phyloP scores from a whole-genome alignment of 192 early-diverging fungal genomes.

The Mortierella alpina region DNA sequence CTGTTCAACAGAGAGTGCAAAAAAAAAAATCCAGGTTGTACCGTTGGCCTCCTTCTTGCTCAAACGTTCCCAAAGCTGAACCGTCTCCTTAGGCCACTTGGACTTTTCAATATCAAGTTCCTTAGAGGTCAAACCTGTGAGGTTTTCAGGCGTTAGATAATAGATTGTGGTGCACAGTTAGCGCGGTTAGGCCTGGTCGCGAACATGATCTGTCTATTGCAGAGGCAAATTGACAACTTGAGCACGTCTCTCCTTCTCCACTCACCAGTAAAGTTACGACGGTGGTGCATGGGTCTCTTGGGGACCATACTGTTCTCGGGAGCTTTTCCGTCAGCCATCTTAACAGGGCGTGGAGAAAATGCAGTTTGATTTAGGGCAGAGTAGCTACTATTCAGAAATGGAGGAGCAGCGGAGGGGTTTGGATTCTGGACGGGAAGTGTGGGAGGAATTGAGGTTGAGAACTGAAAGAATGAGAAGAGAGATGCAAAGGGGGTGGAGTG shows the following conservation, averaged over 20 bases:
- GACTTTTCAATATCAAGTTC: conserved; percentile 48
- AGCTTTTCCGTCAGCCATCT: conserved; percentile 39
- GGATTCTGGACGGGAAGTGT: neutral
- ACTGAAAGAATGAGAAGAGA: neutral
- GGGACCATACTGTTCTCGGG: conserved; percentile 33
- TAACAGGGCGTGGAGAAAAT: neutral
- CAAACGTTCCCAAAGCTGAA: conserved; percentile 40
- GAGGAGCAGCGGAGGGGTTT: neutral
- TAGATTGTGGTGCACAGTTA: no score
- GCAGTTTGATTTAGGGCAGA: neutral
- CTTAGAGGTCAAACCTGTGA: conserved; percentile 39
- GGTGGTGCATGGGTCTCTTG: conserved; percentile 53
- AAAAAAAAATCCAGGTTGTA: conserved; percentile 8
- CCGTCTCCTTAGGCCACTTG: conserved; percentile 53
- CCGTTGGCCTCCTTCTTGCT: conserved; percentile 55
- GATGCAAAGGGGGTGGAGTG: neutral
- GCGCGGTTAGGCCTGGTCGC: no score
- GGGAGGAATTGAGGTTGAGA: neutral
- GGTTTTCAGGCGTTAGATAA: neutral
- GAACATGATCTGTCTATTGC: no score
- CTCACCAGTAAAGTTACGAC: conserved; percentile 51
- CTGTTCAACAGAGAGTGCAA: neutral
- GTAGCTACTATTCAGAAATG: neutral
- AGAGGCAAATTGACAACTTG: no score
- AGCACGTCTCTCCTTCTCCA: neutral